Conservation (phyloP, 2,329 filamentous ascomycete genomes). For the Periconia sp. region DNA sequence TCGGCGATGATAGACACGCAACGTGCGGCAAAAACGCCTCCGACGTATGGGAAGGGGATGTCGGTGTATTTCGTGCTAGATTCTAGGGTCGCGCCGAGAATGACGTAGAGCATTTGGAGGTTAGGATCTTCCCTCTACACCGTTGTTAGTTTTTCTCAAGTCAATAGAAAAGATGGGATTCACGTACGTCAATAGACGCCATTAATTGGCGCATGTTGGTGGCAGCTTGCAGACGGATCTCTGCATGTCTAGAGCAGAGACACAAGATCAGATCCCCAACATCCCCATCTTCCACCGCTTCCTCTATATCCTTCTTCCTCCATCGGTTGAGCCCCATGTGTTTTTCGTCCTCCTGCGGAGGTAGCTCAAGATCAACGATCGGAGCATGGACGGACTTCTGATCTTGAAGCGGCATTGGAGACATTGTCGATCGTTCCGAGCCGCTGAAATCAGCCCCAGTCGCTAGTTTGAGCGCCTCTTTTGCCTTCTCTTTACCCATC, state of each 20-base stretch:
- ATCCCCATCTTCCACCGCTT: slow-evolving; percentile 77
- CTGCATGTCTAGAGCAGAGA: slow-evolving; percentile 71
- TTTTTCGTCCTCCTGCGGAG: slow-evolving; percentile 46
- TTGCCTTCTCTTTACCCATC: slow-evolving; percentile 40
- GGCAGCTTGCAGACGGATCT: slow-evolving; percentile 78
- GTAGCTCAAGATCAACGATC: slow-evolving; percentile 34
- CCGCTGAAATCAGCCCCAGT: slow-evolving; percentile 40
- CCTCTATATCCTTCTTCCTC: slow-evolving; percentile 74
- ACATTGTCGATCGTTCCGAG: slow-evolving; percentile 34
- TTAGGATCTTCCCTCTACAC: slow-evolving; percentile 69
- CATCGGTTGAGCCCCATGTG: slow-evolving; percentile 60
- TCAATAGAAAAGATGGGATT: background rate
- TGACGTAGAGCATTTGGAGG: slow-evolving; percentile 74
- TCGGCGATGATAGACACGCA: slow-evolving; percentile 71
- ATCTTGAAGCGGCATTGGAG: slow-evolving; percentile 23
- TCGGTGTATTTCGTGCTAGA: slow-evolving; percentile 51
- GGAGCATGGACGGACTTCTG: slow-evolving; percentile 13
- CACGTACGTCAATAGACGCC: slow-evolving; percentile 50
- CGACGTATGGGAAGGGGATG: slow-evolving; percentile 66
- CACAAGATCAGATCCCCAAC: slow-evolving; percentile 71
- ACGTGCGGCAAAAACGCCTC: slow-evolving; percentile 73
- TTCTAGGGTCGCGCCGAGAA: slow-evolving; percentile 79
- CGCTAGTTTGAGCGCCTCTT: slow-evolving; percentile 35
- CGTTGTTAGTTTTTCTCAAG: slow-evolving; percentile 8
- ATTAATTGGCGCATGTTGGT: slow-evolving; percentile 67